Conservation (phyloP, 2,329 filamentous ascomycete species). For the Microdochium nivale region DNA sequence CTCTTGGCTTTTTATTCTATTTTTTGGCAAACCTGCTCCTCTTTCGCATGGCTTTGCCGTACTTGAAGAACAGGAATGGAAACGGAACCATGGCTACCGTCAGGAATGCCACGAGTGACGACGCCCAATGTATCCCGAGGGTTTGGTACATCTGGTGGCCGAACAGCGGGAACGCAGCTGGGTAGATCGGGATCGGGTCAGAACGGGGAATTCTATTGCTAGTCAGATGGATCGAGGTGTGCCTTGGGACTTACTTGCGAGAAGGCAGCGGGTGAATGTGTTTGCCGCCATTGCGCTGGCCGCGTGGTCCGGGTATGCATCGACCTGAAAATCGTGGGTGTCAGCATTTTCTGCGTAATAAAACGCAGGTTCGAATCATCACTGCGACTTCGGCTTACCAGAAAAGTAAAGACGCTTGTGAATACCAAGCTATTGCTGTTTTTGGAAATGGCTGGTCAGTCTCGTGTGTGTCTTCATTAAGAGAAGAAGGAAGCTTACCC, state of each 20-base stretch:
- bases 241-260: constrained; percentile 47
- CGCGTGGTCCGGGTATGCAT: constrained; percentile 68
- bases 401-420: constrained; percentile 79
- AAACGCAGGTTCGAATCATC: constrained; percentile 14
- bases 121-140: constrained; percentile 64
- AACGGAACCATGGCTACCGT: constrained; percentile 55
- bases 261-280: constrained; percentile 67
- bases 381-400: constrained; percentile 44
- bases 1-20: not conserved
- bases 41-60: constrained; percentile 47
- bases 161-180: constrained; percentile 69
- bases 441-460: not conserved
- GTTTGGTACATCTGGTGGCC: constrained; percentile 63
- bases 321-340: constrained; percentile 37
- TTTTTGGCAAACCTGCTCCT: constrained; percentile 42
- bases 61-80: constrained; percentile 53
- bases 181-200: constrained; percentile 6
- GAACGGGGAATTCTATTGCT: constrained; percentile 2
- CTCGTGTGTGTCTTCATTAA: not conserved
- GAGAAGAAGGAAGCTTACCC: constrained; percentile 44
- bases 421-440: constrained; percentile 67
- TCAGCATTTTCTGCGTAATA: not conserved
- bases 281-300: constrained; percentile 78
- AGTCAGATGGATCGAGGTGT: not conserved
- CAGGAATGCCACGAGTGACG: constrained; percentile 51